Percentiles rank a stretch among this genome's conserved stretches.
These are phyloP conservation scores for Tarenaya hassleriana DNA, from an alignment of 345 rosid genomes.

Conservation along the genomic window DNA sequence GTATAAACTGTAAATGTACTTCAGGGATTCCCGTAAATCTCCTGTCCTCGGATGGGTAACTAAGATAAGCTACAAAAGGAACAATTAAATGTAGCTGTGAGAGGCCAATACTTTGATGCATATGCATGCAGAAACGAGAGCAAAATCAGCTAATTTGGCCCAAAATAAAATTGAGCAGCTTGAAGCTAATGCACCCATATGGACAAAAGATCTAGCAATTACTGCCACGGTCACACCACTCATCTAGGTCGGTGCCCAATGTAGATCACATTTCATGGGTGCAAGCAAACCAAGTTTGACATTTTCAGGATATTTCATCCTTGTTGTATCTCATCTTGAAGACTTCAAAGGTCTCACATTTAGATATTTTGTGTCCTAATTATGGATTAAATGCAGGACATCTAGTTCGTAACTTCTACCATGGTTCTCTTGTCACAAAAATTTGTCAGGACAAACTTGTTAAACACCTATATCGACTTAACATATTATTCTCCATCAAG, in stretches of 20 bases:
- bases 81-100: no score
- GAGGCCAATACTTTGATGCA: no score
- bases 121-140: no score
- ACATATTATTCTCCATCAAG: background rate
- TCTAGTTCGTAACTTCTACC: background rate
- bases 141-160: background rate
- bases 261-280: background rate
- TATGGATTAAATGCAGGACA: background rate
- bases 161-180: background rate
- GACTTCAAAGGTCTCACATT: background rate
- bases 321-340: slow-evolving; percentile 3
- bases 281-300: background rate
- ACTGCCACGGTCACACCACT: background rate
- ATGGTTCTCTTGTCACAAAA: background rate
- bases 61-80: slow-evolving; percentile 55
- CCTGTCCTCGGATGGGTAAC: slow-evolving; percentile 86
- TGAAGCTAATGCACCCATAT: slow-evolving; percentile 1
- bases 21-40: slow-evolving; percentile 74
- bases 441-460: no score
- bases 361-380: background rate
- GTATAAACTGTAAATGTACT: slow-evolving; percentile 80
- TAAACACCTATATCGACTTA: background rate
- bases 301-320: background rate
- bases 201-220: background rate
- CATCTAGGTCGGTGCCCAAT: background rate